Conservation (phyloP, 345 rosid species). For the Dimocarpus longan region DNA sequence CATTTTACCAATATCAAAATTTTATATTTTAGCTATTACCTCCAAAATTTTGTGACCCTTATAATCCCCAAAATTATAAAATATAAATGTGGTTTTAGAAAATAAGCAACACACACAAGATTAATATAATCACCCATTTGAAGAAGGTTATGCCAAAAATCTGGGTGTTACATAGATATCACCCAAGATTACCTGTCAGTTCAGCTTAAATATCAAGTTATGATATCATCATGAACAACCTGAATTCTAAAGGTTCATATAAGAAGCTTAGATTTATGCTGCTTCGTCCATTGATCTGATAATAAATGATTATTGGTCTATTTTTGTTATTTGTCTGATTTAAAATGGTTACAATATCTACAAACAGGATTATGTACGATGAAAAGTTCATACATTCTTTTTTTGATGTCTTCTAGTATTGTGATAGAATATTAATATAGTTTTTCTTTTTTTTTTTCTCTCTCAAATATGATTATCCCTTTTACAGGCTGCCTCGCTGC, state of each 20-base stretch:
- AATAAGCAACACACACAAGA: too few species aligned
- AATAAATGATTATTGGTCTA: not conserved
- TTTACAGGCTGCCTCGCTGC: constrained; percentile 75
- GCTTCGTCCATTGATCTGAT: constrained; percentile 3
- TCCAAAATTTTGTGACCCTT: too few species aligned
- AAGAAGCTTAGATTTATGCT: not conserved
- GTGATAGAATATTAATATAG: not conserved
- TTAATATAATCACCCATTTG: too few species aligned
- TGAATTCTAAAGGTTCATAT: not conserved
- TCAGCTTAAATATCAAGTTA: not conserved
- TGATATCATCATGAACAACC: not conserved
- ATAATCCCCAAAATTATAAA: too few species aligned
- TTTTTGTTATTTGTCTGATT: constrained; percentile 1
- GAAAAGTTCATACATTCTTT: not conserved
- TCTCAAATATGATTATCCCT: constrained; percentile 18
- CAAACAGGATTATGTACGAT: not conserved
- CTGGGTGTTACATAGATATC: not conserved
- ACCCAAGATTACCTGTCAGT: not conserved
- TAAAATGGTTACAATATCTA: not conserved
- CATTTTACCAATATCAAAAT: too few species aligned
- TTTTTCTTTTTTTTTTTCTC: constrained; percentile 7
- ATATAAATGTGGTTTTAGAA: too few species aligned
- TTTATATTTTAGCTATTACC: too few species aligned
- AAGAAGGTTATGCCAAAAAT: too few species aligned
- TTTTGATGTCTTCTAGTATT: constrained; percentile 5